Conservation (phyloP, 768 basidiomycete genomes). For the Myochromella boudieri region DNA sequence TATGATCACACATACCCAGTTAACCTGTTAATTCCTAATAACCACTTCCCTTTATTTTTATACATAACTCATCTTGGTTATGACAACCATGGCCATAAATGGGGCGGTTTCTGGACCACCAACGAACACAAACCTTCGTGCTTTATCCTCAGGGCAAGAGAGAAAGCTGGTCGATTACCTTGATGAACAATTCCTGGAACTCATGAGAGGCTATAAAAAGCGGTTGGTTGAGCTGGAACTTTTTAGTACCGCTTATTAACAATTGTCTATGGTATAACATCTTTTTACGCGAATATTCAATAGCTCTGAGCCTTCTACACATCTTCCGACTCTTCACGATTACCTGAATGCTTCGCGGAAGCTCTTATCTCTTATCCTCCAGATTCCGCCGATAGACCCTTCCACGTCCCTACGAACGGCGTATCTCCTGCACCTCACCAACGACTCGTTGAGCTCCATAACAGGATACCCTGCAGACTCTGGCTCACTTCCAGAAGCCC, state of each 20-base stretch:
- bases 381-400: slow-evolving; percentile 73
- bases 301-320: slow-evolving; percentile 50
- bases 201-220: slow-evolving; percentile 74
- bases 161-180: slow-evolving; percentile 62
- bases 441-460: slow-evolving; percentile 60
- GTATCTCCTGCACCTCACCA: slow-evolving; percentile 71
- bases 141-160: slow-evolving; percentile 60
- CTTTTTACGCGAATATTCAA: neutral
- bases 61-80: too few species aligned
- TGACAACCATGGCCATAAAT: too few species aligned
- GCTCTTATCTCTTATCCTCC: slow-evolving; percentile 63
- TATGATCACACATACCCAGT: too few species aligned
- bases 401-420: slow-evolving; percentile 66
- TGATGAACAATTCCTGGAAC: slow-evolving; percentile 62
- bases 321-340: slow-evolving; percentile 52
- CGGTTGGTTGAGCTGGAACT: slow-evolving; percentile 45
- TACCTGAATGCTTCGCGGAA: slow-evolving; percentile 61
- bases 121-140: slow-evolving; percentile 10
- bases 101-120: too few species aligned
- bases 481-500: slow-evolving; percentile 46
- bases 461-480: slow-evolving; percentile 56
- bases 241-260: slow-evolving; percentile 2
- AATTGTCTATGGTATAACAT: neutral
- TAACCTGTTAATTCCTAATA: too few species aligned
- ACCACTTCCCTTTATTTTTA: too few species aligned